phyloP scores from a whole-genome alignment of 345 rosid species.

The Limnanthes douglasii region DNA sequence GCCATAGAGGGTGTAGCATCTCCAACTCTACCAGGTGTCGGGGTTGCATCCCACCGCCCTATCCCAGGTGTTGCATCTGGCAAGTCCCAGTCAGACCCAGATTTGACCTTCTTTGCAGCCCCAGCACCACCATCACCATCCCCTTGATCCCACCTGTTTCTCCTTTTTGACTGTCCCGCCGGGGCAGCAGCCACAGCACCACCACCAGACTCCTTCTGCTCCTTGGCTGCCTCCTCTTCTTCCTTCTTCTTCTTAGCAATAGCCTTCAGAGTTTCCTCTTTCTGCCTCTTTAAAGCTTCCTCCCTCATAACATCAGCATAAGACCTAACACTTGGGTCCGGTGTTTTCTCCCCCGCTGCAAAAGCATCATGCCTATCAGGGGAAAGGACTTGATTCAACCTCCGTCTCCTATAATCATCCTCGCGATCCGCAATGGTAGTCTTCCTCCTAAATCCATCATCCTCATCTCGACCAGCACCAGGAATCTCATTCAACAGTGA shows the following conservation, averaged over 20 bases:
- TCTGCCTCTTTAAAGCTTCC: slow-evolving; percentile 46
- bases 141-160: slow-evolving; percentile 87
- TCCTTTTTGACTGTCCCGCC: slow-evolving; percentile 41
- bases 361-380: slow-evolving; percentile 91
- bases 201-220: slow-evolving; percentile 19
- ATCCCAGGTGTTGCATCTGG: slow-evolving; percentile 77
- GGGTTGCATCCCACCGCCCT: slow-evolving; percentile 94
- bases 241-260: slow-evolving; percentile 64
- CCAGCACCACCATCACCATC: slow-evolving; percentile 26
- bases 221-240: slow-evolving; percentile 60
- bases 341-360: slow-evolving; percentile 87
- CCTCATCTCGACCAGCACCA: slow-evolving; percentile 43
- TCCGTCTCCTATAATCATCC: slow-evolving; percentile 79
- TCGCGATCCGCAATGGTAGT: slow-evolving; percentile 77
- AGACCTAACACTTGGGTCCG: slow-evolving; percentile 61
- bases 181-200: slow-evolving; percentile 15
- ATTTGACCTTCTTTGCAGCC: slow-evolving; percentile 47
- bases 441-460: slow-evolving; percentile 35
- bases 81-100: slow-evolving; percentile 84
- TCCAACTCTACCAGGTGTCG: slow-evolving; percentile 61
- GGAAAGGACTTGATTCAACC: slow-evolving; percentile 71
- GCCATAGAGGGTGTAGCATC: slow-evolving; percentile 74
- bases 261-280: slow-evolving; percentile 38
- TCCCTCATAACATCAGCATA: slow-evolving; percentile 84
- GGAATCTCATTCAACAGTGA: slow-evolving; percentile 65